A percentile compares a stretch with the other conserved stretches of the same genome.
These are phyloP conservation scores for Polygonum maritimum DNA, from an alignment of 148 eudicot genomes.

Conservation along the genomic window DNA sequence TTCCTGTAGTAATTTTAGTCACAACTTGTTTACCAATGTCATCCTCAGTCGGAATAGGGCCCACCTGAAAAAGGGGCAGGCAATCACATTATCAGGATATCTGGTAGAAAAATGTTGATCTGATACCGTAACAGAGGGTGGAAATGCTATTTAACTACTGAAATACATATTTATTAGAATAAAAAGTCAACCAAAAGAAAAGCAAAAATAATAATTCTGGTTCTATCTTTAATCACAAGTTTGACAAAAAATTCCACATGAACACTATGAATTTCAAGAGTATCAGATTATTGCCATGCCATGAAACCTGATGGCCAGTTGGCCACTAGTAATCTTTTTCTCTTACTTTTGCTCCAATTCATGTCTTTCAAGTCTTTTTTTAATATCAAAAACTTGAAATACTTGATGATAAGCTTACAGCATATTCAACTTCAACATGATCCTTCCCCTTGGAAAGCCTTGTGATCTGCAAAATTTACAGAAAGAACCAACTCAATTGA, in stretches of 20 bases:
- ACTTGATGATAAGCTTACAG: conserved; percentile 34
- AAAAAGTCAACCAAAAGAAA: not conserved
- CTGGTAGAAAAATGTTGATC: not conserved
- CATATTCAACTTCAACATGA: conserved; percentile 82
- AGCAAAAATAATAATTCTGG: not conserved
- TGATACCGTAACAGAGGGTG: too few relatives aligned
- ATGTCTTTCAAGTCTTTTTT: not conserved
- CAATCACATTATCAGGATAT: not conserved
- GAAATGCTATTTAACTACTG: too few relatives aligned
- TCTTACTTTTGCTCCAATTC: not conserved
- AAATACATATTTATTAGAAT: not conserved
- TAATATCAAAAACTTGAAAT: not conserved
- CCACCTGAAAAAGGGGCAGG: conserved; percentile 41
- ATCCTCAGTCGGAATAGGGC: conserved; percentile 88
- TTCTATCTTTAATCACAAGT: not conserved
- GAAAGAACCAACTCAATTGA: not conserved
- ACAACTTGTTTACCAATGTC: conserved; percentile 82
- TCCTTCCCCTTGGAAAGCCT: conserved; percentile 86
- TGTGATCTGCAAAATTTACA: conserved; percentile 41
- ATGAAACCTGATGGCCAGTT: not conserved
- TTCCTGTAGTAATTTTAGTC: conserved; percentile 48
- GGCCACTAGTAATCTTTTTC: too few relatives aligned
- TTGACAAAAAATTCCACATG: not conserved
- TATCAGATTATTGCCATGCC: not conserved
- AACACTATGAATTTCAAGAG: not conserved